phyloP scores from a whole-genome alignment of 495 filamentous ascomycete genomes.

The Penicillium chermesinum region DNA sequence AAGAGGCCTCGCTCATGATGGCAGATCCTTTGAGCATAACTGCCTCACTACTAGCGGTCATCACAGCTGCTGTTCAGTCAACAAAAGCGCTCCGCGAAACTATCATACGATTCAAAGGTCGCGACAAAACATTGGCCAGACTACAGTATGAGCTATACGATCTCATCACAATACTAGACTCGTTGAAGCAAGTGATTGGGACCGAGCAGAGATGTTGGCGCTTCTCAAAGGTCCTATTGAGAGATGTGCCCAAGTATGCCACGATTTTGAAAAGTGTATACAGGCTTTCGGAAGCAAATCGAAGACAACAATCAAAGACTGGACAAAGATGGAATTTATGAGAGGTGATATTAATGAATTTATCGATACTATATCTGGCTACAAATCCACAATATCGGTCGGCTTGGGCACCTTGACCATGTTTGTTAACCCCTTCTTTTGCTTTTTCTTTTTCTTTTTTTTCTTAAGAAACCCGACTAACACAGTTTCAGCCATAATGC shows the following conservation, averaged over 20 bases:
- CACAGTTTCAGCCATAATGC: not conserved
- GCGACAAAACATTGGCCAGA: slow-evolving; percentile 2
- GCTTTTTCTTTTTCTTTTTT: no score
- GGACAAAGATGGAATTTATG: slow-evolving; percentile 20
- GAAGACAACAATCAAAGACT: slow-evolving; percentile 1
- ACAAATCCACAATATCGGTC: slow-evolving; percentile 25
- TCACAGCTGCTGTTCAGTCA: slow-evolving; percentile 3
- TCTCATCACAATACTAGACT: not conserved
- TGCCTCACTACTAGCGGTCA: slow-evolving; percentile 1
- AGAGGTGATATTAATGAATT: slow-evolving; percentile 27
- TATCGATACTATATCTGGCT: slow-evolving; percentile 23
- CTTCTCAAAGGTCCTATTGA: slow-evolving; percentile 3
- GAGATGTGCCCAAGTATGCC: slow-evolving; percentile 1
- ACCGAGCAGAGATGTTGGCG: not conserved
- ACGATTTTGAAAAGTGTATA: not conserved
- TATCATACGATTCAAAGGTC: slow-evolving; percentile 1
- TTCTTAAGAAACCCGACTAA: not conserved
- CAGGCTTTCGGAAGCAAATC: not conserved
- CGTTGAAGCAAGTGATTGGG: not conserved
- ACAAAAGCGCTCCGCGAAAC: not conserved
- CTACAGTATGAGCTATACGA: not conserved
- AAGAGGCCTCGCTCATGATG: not conserved
- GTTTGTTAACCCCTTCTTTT: slow-evolving; percentile 14
- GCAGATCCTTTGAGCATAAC: slow-evolving; percentile 2
- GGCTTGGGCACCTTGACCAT: slow-evolving; percentile 22